Conservation (phyloP, 1,284 basidiomycete species). For the Cryptococcus sp. region DNA sequence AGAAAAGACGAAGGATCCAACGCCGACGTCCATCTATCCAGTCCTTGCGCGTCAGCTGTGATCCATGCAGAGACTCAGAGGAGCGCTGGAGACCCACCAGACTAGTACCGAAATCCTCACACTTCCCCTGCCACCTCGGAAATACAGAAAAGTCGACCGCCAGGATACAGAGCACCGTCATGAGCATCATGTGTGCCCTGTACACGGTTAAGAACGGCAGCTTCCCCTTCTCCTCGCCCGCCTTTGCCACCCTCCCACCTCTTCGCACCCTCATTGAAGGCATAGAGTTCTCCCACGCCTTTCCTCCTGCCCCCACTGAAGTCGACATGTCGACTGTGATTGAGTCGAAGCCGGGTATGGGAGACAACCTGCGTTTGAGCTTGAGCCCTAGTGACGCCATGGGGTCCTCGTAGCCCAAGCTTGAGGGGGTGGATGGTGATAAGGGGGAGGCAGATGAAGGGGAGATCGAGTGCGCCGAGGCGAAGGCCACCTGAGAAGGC, state of each 20-base stretch:
- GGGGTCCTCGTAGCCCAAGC: conserved; percentile 1
- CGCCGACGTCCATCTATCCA: conserved; percentile 90
- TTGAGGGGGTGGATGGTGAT: not conserved
- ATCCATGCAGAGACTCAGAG: conserved; percentile 3
- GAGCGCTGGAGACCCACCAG: conserved; percentile 57
- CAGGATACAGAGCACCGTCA: conserved; percentile 86
- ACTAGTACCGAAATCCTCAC: conserved; percentile 90
- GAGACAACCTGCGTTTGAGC: conserved; percentile 22
- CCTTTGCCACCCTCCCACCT: not conserved
- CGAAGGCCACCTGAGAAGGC: conserved; percentile 12
- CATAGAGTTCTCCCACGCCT: conserved; percentile 2
- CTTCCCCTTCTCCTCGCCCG: conserved; percentile 15
- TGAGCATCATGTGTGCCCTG: conserved; percentile 90
- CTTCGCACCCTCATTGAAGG: not conserved
- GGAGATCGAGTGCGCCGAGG: conserved; percentile 1
- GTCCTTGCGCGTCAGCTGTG: conserved; percentile 2
- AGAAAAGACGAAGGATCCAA: conserved; percentile 79
- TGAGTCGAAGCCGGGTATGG: conserved; percentile 25
- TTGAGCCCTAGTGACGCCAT: conserved; percentile 5
- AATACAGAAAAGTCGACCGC: conserved; percentile 96
- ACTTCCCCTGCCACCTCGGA: conserved; percentile 83
- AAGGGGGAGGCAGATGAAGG: conserved; percentile 2
- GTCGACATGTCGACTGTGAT: conserved; percentile 20
- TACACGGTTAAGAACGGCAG: conserved; percentile 74
- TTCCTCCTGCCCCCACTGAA: not conserved